Percentiles rank a stretch among this genome's conserved stretches.
phyloP scores from a whole-genome alignment of 1,284 basidiomycete species.

The Cronartium quercuum region DNA sequence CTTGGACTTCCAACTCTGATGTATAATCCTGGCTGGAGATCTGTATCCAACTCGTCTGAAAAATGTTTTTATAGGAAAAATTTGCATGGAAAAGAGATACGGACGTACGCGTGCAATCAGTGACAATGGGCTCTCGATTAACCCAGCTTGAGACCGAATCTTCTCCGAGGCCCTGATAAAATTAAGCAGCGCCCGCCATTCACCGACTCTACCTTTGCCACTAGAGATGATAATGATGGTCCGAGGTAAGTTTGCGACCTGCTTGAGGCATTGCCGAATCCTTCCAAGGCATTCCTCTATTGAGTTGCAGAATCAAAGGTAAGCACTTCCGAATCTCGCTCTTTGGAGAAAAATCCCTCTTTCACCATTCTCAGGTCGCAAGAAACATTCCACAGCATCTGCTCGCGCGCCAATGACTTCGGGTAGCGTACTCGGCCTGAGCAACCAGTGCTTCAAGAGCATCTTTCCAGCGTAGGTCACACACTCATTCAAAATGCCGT shows the following conservation, averaged over 20 bases:
- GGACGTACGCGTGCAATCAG: not conserved
- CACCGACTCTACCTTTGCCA: constrained; percentile 32
- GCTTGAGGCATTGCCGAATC: constrained; percentile 25
- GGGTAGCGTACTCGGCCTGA: constrained; percentile 22
- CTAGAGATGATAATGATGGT: constrained; percentile 28
- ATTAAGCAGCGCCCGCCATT: constrained; percentile 22
- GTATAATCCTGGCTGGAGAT: not conserved
- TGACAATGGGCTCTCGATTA: not conserved
- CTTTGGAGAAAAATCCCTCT: too few relatives aligned
- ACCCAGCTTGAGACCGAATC: not conserved
- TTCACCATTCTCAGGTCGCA: constrained; percentile 20
- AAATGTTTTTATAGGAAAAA: not conserved
- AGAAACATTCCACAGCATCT: constrained; percentile 31
- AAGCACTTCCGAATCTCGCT: not conserved
- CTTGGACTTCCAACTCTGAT: constrained; percentile 8
- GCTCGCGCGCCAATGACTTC: constrained; percentile 12
- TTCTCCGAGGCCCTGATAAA: constrained; percentile 5
- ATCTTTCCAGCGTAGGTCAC: constrained; percentile 22
- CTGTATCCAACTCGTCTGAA: not conserved
- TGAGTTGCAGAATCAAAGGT: not conserved
- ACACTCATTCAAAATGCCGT: constrained; percentile 34
- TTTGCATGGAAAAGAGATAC: not conserved
- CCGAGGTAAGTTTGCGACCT: constrained; percentile 9
- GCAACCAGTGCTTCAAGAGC: constrained; percentile 23
- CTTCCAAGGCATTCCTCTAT: constrained; percentile 12